Evolutionary conservation across 495 filamentous ascomycete species (phyloP).

Genomic region (Penicillium tannophilum): DNA sequence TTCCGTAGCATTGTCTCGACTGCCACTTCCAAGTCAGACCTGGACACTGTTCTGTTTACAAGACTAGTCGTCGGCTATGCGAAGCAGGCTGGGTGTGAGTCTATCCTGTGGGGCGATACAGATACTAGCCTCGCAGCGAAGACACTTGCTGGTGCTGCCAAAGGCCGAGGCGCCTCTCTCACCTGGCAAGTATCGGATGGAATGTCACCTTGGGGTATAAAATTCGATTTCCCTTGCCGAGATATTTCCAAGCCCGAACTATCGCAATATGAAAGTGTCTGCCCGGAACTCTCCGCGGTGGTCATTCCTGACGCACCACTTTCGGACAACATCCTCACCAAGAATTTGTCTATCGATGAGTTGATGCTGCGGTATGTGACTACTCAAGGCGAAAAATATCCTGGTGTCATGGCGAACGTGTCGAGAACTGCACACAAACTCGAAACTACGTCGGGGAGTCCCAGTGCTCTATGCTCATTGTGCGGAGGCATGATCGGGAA

Average conservation of each 20-base stretch:
- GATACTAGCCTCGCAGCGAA: constrained; percentile 87
- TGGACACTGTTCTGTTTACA: constrained; percentile 68
- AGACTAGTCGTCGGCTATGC: constrained; percentile 69
- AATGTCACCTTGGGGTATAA: constrained; percentile 57
- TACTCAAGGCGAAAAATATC: constrained; percentile 84
- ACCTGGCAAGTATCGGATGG: constrained; percentile 83
- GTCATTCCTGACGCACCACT: constrained; percentile 44
- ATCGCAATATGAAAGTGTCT: constrained; percentile 57
- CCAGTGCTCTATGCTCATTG: constrained; percentile 30
- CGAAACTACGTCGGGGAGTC: constrained; percentile 27
- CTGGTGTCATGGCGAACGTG: constrained; percentile 91
- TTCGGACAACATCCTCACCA: constrained; percentile 53
- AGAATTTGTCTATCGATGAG: constrained; percentile 82
- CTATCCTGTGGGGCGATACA: constrained; percentile 79
- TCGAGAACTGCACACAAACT: constrained; percentile 85
- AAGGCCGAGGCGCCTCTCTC: constrained; percentile 80
- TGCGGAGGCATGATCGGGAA: constrained; percentile 49
- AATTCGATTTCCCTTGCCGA: constrained; percentile 71
- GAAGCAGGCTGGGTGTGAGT: constrained; percentile 57
- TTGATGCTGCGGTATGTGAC: constrained; percentile 87
- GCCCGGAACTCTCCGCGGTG: constrained; percentile 53
- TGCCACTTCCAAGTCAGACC: constrained; percentile 72
- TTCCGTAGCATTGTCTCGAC: constrained; percentile 64
- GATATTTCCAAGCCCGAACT: constrained; percentile 84
- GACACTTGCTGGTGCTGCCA: constrained; percentile 83